phyloP scores from a whole-genome alignment of 768 basidiomycete species.

The Sarcodon aspratus region DNA sequence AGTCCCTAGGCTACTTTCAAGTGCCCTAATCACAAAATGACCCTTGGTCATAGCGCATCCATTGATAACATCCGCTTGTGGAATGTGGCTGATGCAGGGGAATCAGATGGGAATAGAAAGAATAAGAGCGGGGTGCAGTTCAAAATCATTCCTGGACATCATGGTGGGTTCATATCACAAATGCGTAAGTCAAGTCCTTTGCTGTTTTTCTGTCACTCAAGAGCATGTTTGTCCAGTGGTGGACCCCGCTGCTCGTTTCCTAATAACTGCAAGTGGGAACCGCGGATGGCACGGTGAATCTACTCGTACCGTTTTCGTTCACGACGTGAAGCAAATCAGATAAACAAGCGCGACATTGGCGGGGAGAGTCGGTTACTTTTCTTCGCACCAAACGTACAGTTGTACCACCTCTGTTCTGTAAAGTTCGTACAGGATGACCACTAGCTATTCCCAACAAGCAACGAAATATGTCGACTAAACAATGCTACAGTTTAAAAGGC shows the following conservation, averaged over 20 bases:
- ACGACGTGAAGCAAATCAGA: conserved; percentile 55
- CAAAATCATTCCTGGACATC: conserved; percentile 93
- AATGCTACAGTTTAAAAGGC: conserved; percentile 11
- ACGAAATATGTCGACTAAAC: background rate
- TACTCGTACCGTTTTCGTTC: conserved; percentile 82
- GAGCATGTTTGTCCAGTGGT: conserved; percentile 42
- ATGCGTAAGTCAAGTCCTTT: conserved; percentile 54
- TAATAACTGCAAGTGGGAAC: conserved; percentile 88
- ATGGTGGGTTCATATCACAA: conserved; percentile 87
- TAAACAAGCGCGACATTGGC: conserved; percentile 6
- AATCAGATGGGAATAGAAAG: conserved; percentile 51
- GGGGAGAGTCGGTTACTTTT: too few species aligned
- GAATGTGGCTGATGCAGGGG: conserved; percentile 76
- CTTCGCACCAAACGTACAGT: conserved; percentile 18
- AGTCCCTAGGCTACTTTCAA: conserved; percentile 16
- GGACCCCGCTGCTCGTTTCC: conserved; percentile 73
- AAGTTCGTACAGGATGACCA: conserved; percentile 47
- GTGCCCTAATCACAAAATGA: background rate
- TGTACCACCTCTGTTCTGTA: conserved; percentile 49
- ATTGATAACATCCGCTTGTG: conserved; percentile 89
- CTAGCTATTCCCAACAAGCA: conserved; percentile 29
- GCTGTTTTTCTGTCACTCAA: conserved; percentile 1
- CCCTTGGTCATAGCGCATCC: conserved; percentile 51
- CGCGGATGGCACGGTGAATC: conserved; percentile 91
- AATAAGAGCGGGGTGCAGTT: conserved; percentile 69